Conservation (phyloP, 2,329 filamentous ascomycete species). For the Hymenoscyphus linearis region DNA sequence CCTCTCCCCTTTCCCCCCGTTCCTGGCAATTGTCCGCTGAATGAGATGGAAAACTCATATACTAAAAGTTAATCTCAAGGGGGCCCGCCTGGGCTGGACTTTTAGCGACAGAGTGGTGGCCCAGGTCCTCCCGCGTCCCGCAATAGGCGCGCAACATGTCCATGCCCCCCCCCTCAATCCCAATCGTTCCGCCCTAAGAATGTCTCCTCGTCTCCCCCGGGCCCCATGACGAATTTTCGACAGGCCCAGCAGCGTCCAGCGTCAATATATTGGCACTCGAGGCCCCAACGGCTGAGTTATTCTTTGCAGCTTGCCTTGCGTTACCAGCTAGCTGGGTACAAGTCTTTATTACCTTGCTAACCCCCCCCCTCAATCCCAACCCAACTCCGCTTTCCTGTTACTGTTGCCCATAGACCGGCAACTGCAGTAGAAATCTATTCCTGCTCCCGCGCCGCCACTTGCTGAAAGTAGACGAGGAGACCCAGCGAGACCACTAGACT, state of each 20-base stretch:
- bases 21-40: background rate
- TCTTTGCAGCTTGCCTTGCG: constrained; percentile 24
- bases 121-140: constrained; percentile 14
- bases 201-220: constrained; percentile 7
- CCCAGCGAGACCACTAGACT: background rate
- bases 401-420: background rate
- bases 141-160: constrained; percentile 29
- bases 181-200: background rate
- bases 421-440: background rate
- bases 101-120: constrained; percentile 24
- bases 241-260: constrained; percentile 20
- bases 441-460: constrained; percentile 1
- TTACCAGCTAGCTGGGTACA: constrained; percentile 27
- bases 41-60: background rate
- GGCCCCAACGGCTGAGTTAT: constrained; percentile 23
- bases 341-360: constrained; percentile 11
- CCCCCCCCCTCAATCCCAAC: background rate
- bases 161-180: background rate
- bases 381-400: background rate
- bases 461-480: background rate
- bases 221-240: constrained; percentile 26
- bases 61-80: background rate
- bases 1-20: too few relatives aligned
- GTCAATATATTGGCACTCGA: constrained; percentile 31
- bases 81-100: background rate